These are phyloP conservation scores for Aspergillus floridensis DNA, from an alignment of 2,329 filamentous ascomycete genomes.

Conservation along the genomic window DNA sequence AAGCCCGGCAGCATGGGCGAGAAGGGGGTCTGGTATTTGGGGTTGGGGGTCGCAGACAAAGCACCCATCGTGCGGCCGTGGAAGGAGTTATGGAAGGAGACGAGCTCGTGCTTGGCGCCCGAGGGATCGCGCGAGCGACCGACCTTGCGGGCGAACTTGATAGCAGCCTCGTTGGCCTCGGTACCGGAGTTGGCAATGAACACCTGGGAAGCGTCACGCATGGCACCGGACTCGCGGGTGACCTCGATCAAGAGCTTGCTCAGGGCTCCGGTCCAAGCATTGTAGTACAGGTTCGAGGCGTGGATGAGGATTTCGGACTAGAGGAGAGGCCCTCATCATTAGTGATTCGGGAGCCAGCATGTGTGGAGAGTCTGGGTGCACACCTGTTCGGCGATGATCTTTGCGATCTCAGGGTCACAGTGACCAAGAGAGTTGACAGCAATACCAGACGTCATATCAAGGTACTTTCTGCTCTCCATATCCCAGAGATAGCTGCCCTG, in stretches of 20 bases:
- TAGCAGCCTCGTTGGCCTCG: slow-evolving; percentile 95
- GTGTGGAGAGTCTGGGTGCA: slow-evolving; percentile 6
- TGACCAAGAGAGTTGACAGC: slow-evolving; percentile 93
- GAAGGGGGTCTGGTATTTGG: slow-evolving; percentile 95
- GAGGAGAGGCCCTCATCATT: slow-evolving; percentile 4
- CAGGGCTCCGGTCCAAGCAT: slow-evolving; percentile 87
- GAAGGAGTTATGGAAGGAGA: slow-evolving; percentile 90
- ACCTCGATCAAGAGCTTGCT: slow-evolving; percentile 81
- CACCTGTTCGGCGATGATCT: slow-evolving; percentile 75
- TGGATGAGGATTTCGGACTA: slow-evolving; percentile 75
- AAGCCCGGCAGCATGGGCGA: slow-evolving; percentile 94
- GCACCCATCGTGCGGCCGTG: slow-evolving; percentile 96
- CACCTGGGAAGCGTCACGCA: slow-evolving; percentile 74
- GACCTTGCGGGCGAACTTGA: slow-evolving; percentile 93
- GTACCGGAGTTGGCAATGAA: slow-evolving; percentile 97
- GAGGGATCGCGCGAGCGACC: slow-evolving; percentile 72
- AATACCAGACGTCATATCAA: slow-evolving; percentile 95
- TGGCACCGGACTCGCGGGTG: slow-evolving; percentile 74
- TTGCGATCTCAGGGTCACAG: slow-evolving; percentile 74
- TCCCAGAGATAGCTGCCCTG: slow-evolving; percentile 88
- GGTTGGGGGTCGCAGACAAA: slow-evolving; percentile 93
- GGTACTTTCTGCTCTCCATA: slow-evolving; percentile 79
- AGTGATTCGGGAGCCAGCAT: neutral
- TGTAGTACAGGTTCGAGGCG: slow-evolving; percentile 95
- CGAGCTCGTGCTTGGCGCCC: slow-evolving; percentile 74